Base-by-base conservation (phyloP, 768 basidiomycete genomes). In the Zangia roseola region DNA sequence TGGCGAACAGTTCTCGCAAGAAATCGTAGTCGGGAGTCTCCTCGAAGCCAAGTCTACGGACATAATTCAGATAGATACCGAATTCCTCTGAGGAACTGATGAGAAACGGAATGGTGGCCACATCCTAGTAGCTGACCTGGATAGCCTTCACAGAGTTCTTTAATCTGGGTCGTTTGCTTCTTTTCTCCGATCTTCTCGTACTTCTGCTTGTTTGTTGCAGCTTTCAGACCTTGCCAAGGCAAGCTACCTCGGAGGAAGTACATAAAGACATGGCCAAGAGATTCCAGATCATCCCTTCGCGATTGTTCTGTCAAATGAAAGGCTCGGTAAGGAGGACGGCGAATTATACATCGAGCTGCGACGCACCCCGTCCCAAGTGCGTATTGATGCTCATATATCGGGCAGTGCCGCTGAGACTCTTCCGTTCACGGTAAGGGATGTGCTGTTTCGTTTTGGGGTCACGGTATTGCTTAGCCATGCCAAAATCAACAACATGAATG, bases 171-270 rank as follows among this genome's bases (percentile, higher is more conserved):
- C 13, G 89, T 90, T 74, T 98, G 97, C 79, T 93, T 99, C 86
- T 99, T 99, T 78, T 99, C 95, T 55, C 95, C 95, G 69, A 99
- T 99, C 79, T 98, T 99, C 78, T 99, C 95, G 74, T 99, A 99
- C 78, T 98, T 92, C 70, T 98, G 97, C 76, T 99, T 99, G 78
- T 99, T 98, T 43, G 94, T 99, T 24, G 97, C 97, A 28, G 97
- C 97, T 73, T 98, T 98, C 49, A 99, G 81, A 49, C 97, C 97
- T 66, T 99, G 97, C 97, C 97, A 99, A 20, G 97, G 97, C 45
- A 99, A 66, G 60, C 94, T 95, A 19, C 97, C 97, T 45, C 97
- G 83, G 43, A 98, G 71, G 73, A 99, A 98, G 75, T 99, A 99
- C 91, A 99, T 97, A 76, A 99, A 99, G 59, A 99, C 97, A 73